Evolutionary conservation across 495 filamentous ascomycete species (phyloP), one percentile per base, ranked within the genome.

Genomic region (Parathielavia hyrcaniae): DNA sequence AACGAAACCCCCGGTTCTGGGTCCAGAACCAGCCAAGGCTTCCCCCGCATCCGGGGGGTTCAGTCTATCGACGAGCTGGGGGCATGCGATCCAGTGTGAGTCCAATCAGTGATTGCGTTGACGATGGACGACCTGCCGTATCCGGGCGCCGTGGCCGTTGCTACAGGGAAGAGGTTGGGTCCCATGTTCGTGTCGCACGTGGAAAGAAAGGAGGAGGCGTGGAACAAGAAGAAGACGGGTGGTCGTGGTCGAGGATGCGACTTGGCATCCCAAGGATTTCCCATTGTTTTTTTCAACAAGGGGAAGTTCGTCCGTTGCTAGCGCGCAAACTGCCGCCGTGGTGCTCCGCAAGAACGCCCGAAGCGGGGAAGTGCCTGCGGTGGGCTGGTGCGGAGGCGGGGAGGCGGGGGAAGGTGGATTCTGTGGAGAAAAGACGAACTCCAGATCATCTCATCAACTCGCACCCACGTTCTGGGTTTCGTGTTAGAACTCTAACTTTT

Each of bases 291-390:
- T 6, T 1, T 11, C 22, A 23, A 45, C 52, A 54, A 26, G 52
- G 52, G 35, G 22, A n/a, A n/a, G 6, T 5, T 12, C 1, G 32
- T 13, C 19, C 4, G 9, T n/a, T 35, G n/a, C 4, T 45, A 54
- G 40, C 39, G 39, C 13, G 17, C 13, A 30, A 48, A 57, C 54
- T 57, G 54, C 54, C 54, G 54, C 36, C 4, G 36, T 4, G n/a
- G 6, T 17, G 5, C 54, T 49, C 54, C 54, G 45, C 54, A 53
- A 43, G 43, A 50, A 56, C 44, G 53, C 53, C 44, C 35, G 54
- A 49, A 12, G n/a, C 16, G 30, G 16, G 22, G 4, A 22, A 22
- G 13, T 23, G n/a, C n/a, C n/a, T n/a, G n/a, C n/a, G n/a, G n/a
- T n/a, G n/a, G n/a, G n/a, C n/a, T n/a, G 17, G 43, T n/a, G 53